phyloP scores from a whole-genome alignment of 345 rosid genomes.

The Conringia planisiliqua region DNA sequence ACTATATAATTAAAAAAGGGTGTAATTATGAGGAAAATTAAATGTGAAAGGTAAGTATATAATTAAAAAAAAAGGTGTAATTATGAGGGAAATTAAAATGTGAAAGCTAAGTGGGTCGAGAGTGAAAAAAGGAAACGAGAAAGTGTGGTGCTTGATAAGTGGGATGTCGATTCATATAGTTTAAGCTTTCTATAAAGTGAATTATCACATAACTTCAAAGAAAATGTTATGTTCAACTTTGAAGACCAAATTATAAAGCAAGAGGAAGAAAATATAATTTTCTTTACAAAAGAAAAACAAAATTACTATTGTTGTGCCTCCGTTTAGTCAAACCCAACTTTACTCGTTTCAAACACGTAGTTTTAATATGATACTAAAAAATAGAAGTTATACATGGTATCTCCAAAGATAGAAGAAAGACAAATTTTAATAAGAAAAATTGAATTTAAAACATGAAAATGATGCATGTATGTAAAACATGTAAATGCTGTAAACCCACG shows the following conservation, averaged over 20 bases:
- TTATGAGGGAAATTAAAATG: constrained; percentile 6
- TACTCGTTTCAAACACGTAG: not conserved
- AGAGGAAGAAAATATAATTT: too few species aligned
- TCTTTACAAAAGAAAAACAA: not conserved
- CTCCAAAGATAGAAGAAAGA: not conserved
- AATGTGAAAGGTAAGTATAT: constrained; percentile 7
- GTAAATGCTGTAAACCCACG: not conserved
- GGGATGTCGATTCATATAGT: constrained; percentile 40
- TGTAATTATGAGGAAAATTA: constrained; percentile 13
- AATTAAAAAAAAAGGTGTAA: not conserved
- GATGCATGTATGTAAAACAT: not conserved
- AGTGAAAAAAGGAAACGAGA: not conserved
- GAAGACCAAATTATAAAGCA: not conserved
- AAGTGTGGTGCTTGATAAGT: constrained; percentile 33
- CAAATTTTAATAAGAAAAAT: not conserved
- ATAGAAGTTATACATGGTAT: not conserved
- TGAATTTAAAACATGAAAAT: not conserved
- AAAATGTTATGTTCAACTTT: not conserved
- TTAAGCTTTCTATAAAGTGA: constrained; percentile 34
- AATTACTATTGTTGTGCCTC: not conserved
- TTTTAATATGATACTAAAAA: not conserved
- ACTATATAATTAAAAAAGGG: not conserved
- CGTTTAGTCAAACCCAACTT: not conserved
- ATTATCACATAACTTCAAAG: constrained; percentile 21
- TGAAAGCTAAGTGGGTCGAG: constrained; percentile 3